Percentiles rank a stretch among this genome's conserved stretches.
phyloP scores from a whole-genome alignment of 805 yeast genomes.

The Candida vaughaniae region DNA sequence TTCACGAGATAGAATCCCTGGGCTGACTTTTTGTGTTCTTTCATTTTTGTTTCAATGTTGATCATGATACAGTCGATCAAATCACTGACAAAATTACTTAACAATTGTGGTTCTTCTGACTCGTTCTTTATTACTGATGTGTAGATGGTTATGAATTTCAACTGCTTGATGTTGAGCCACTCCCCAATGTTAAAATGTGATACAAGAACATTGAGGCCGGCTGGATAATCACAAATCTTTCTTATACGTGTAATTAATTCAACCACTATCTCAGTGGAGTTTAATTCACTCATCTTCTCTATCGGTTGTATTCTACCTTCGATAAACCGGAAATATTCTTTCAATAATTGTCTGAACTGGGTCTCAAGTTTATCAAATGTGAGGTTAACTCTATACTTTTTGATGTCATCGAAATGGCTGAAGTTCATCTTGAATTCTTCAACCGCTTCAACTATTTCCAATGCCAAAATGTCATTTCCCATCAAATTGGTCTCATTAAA shows the following conservation, averaged over 20 bases:
- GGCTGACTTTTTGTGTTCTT: slow-evolving; percentile 42
- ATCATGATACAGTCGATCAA: slow-evolving; percentile 71
- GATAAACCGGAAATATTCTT: slow-evolving; percentile 55
- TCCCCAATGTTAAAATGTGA: slow-evolving; percentile 53
- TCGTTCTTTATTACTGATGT: slow-evolving; percentile 47
- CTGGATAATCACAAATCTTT: slow-evolving; percentile 59
- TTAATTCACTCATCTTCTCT: slow-evolving; percentile 56
- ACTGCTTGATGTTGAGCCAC: slow-evolving; percentile 68
- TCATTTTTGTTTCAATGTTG: slow-evolving; percentile 61
- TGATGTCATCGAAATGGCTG: slow-evolving; percentile 9
- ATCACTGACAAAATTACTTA: slow-evolving; percentile 73
- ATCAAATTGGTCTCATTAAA: slow-evolving; percentile 15
- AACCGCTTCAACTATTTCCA: slow-evolving; percentile 48
- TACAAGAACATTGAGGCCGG: slow-evolving; percentile 52
- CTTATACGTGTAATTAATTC: slow-evolving; percentile 68
- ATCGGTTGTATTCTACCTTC: slow-evolving; percentile 49
- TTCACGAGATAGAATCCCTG: slow-evolving; percentile 73
- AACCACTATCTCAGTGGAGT: slow-evolving; percentile 70
- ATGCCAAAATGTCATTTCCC: slow-evolving; percentile 26
- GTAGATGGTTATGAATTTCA: slow-evolving; percentile 44
- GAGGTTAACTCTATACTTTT: slow-evolving; percentile 11
- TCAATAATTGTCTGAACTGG: slow-evolving; percentile 34
- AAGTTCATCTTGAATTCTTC: slow-evolving; percentile 19
- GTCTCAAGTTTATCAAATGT: slow-evolving; percentile 7
- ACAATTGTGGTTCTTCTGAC: slow-evolving; percentile 45